These are phyloP conservation scores for Hypoxylon sp. DNA, from an alignment of 2,329 filamentous ascomycete genomes.

Conservation along the genomic window DNA sequence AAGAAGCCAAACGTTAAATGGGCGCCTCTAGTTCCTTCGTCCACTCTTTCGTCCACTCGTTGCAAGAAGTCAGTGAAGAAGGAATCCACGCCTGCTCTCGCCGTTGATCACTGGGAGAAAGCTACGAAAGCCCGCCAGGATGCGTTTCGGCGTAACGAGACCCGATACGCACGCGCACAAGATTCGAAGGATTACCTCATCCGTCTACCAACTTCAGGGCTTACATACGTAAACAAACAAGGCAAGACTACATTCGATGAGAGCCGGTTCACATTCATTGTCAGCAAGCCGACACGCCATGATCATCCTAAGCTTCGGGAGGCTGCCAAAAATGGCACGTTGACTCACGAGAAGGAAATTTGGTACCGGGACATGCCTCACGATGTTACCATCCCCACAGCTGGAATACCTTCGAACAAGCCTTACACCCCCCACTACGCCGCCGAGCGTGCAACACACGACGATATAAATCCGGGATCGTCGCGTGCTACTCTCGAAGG, in stretches of 20 bases:
- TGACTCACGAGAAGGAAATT: conserved; percentile 10
- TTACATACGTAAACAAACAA: not conserved
- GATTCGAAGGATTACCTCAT: not conserved
- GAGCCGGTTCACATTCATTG: conserved; percentile 3
- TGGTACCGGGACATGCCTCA: conserved; percentile 31
- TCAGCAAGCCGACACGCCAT: not conserved
- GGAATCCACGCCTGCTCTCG: not conserved
- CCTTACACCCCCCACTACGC: conserved; percentile 35
- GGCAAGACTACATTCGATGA: not conserved
- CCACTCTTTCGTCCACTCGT: not conserved
- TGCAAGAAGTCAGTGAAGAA: not conserved
- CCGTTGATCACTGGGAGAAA: not conserved
- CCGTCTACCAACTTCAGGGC: not conserved
- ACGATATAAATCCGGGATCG: conserved; percentile 1
- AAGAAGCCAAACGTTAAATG: not conserved
- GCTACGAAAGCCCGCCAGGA: not conserved
- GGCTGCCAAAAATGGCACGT: conserved; percentile 16
- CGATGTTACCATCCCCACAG: conserved; percentile 23
- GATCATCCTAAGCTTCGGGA: conserved; percentile 34
- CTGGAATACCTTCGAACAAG: conserved; percentile 44
- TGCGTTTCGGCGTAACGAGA: not conserved
- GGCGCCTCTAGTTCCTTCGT: not conserved
- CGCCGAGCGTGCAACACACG: not conserved
- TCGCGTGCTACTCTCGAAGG: not conserved
- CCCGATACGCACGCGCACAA: not conserved